phyloP scores from a whole-genome alignment of 305 asterid species.

The Solanum hybrid region DNA sequence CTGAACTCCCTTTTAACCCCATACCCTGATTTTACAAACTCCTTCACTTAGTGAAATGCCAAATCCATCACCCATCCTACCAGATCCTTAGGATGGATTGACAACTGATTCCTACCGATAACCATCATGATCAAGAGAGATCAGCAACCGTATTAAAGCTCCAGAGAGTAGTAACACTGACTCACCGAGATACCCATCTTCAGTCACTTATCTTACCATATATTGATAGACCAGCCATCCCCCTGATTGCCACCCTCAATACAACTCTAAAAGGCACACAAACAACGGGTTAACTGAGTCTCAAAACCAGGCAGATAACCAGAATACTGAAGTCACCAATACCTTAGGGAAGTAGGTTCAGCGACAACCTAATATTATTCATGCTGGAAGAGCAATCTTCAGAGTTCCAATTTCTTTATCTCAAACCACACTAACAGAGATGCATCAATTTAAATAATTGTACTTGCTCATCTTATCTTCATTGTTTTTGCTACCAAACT shows the following conservation, averaged over 20 bases:
- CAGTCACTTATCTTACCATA: background rate
- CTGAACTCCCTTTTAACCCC: background rate
- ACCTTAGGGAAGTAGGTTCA: background rate
- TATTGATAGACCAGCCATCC: background rate
- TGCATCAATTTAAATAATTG: background rate
- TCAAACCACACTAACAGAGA: background rate
- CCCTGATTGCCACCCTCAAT: background rate
- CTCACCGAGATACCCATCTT: background rate
- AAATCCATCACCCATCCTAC: background rate
- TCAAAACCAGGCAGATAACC: background rate
- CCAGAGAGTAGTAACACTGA: background rate
- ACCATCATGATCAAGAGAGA: background rate
- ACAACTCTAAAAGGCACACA: background rate
- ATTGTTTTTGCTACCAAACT: background rate
- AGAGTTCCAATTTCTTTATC: background rate
- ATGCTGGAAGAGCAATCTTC: background rate
- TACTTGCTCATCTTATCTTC: background rate
- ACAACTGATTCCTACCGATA: background rate
- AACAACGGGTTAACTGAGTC: background rate
- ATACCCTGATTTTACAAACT: background rate
- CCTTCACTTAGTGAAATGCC: background rate
- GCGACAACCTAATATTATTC: background rate
- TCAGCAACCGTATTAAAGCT: background rate
- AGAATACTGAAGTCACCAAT: background rate
- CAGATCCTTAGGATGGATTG: background rate